Conservation (phyloP, 352 stramenopile species). For the Thraustochytrium sp. region DNA sequence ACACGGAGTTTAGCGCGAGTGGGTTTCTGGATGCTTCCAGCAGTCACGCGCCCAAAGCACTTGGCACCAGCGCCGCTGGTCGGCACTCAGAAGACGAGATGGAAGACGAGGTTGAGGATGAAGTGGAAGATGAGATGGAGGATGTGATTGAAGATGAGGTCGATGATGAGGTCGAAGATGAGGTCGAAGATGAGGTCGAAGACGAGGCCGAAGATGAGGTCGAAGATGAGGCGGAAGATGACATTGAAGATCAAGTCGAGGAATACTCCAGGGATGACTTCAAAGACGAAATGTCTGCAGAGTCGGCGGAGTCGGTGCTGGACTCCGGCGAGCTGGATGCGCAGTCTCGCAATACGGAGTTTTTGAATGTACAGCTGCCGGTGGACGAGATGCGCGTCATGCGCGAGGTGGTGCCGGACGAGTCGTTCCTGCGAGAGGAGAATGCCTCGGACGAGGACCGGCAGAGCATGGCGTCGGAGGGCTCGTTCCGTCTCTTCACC, state of each 20-base stretch:
- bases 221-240: not conserved
- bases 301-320: no score
- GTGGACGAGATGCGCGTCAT: not conserved
- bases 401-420: constrained; percentile 35
- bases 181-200: not conserved
- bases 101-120: not conserved
- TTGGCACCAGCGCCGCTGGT: not conserved
- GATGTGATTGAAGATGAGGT: not conserved
- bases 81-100: not conserved
- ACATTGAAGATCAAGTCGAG: no score
- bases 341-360: not conserved
- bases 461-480: not conserved
- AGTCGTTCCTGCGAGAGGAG: constrained; percentile 30
- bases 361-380: not conserved
- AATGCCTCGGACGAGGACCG: not conserved
- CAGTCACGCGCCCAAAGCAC: not conserved
- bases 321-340: no score
- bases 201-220: not conserved
- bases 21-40: not conserved
- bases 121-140: not conserved
- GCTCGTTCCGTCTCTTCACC: constrained; percentile 20
- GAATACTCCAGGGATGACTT: no score
- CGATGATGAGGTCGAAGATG: not conserved
- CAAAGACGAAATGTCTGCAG: no score
- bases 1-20: constrained; percentile 8